Evolutionary conservation across 176 grass and related monocot species (phyloP), one percentile per base, ranked within the genome.

Genomic region (Carex cristatella): DNA sequence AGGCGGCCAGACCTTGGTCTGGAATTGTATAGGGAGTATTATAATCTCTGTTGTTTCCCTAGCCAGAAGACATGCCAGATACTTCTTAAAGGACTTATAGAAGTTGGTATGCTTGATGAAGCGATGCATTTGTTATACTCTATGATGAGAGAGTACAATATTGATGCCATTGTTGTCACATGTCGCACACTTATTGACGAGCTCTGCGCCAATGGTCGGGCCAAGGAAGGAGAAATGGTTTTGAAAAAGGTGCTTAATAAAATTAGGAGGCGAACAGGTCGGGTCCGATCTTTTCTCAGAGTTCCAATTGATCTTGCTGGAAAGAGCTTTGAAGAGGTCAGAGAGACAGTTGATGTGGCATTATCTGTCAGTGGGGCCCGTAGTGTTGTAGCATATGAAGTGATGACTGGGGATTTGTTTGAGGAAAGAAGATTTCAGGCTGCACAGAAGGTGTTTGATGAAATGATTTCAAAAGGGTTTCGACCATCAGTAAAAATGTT

Each of bases 211-310:
- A 76, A 86, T 61, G 91, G 95, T 51, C 77, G 58, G 28, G 81
- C 84, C 2, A 81, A 88, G 5, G 90, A 90, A 64, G 91, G 89
- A 14, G 92, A 94, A 76, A 10, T 84, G 58, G 91, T 94, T 14
- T 87, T 97, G 49, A 88, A 88, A 79, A 94, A 86, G 84, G 89
- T 94, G 58, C 83, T 97, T 33, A 89, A 86, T 88, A 97, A 97
- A 60, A 89, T 83, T 30, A 19, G 95, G 13, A 65, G 94, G 53
- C 84, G 91, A n/a, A 87, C 89, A 2, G 75, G 86, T 56, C 83
- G 83, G 10, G 80, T 85, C 16, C 86, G 92, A 28, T 83, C 84
- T 5, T 89, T 91, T 56, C 92, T 97, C 67, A 69, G 82, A 27
- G 86, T 88, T 54, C 92, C 92, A 5, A 88, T 92, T 18, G 81